Evolutionary conservation across 257 asterid species (phyloP).

Genomic region (Scutellaria galericulata): DNA sequence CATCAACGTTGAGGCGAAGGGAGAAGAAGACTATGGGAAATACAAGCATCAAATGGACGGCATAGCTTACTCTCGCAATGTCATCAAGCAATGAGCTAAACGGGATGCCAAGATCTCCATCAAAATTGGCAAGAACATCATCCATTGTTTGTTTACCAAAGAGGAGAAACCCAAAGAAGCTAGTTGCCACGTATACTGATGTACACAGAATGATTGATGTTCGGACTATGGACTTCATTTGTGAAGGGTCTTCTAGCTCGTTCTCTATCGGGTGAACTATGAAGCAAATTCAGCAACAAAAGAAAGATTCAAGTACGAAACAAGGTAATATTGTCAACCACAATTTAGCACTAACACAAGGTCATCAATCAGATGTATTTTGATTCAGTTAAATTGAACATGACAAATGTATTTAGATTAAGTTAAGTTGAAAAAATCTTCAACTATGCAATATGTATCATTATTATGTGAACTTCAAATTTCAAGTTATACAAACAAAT

Average conservation of each 20-base stretch:
- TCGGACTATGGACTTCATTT: slow-evolving; percentile 75
- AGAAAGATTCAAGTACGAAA: neutral
- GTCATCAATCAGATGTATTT: neutral
- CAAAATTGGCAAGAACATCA: slow-evolving; percentile 85
- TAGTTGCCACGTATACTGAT: slow-evolving; percentile 70
- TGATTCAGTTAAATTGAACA: too few species aligned
- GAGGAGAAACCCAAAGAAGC: slow-evolving; percentile 83
- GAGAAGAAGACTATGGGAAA: slow-evolving; percentile 85
- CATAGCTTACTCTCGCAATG: slow-evolving; percentile 82
- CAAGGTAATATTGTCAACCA: slow-evolving; percentile 9
- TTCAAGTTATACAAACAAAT: neutral
- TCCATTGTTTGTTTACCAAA: slow-evolving; percentile 80
- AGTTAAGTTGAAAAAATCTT: neutral
- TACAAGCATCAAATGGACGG: slow-evolving; percentile 84
- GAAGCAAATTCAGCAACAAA: slow-evolving; percentile 6
- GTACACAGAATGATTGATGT: slow-evolving; percentile 73
- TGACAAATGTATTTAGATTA: too few species aligned
- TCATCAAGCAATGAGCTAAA: slow-evolving; percentile 69
- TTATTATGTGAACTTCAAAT: neutral
- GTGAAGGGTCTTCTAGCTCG: slow-evolving; percentile 71
- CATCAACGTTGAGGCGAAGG: slow-evolving; percentile 80
- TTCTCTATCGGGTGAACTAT: slow-evolving; percentile 88
- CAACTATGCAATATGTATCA: slow-evolving; percentile 3
- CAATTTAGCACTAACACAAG: neutral
- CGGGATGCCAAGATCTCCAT: slow-evolving; percentile 80